Evolutionary conservation across 257 asterid species (phyloP), one percentile per base, ranked within the genome.

Genomic region (Solanum stenotomum): DNA sequence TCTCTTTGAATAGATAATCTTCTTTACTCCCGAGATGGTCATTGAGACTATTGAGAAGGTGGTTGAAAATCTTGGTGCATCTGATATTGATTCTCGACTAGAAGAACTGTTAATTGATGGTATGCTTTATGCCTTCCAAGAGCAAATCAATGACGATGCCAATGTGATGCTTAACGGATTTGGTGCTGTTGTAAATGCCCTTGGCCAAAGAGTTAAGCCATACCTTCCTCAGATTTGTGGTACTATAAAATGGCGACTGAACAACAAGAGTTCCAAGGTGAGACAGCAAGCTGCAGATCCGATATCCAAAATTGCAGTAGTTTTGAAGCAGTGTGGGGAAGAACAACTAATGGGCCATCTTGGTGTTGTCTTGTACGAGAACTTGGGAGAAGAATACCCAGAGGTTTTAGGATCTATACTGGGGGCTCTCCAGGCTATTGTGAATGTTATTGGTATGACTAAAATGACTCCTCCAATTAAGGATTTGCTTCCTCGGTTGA

Each of bases 41-140:
- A 96, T 95, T 98, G 99, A 96, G 92, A 96, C 98, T 18, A 95
- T 96, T 71, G 99, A 95, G 93, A 96, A 95, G 89, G 99, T 96
- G 89, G 99, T 96, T n/a, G 91, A 94, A 9, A 96, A 95, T 89
- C 90, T 96, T 88, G 97, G 99, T 83, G 95, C 98, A 35, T 95
- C 98, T 75, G 98, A 96, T 90, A 95, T 96, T 52, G 98, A 96
- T 92, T 88, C 95, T 49, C 99, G 99, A 42, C 87, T 96, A 59
- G 98, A 95, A 90, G 98, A 96, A 90, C 93, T 96, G 42, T 90
- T 96, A 83, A 96, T 96, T 18, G 98, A 96, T 90, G 98, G 96
- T 33, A 96, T 96, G 86, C 94, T 95, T 13, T 95, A 96, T 89
- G 98, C 98, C 15, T 96, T 96, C 93, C 98, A 96, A 88, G 98